These are phyloP conservation scores for Aegilops speltoides DNA, from an alignment of 176 grass and related monocot species.

Conservation along the genomic window DNA sequence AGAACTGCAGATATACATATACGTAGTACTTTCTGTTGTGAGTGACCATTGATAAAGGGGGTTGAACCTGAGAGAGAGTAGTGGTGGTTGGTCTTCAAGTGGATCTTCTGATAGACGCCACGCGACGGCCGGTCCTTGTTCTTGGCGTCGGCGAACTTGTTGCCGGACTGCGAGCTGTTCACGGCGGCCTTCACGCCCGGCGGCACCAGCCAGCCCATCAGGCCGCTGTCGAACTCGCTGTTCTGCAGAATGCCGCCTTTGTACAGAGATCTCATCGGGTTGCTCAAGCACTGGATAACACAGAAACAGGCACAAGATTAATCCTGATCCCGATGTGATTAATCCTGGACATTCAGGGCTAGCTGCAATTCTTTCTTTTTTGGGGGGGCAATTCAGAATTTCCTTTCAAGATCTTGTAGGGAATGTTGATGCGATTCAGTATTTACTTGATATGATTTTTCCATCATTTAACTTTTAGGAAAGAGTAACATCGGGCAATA, in stretches of 20 bases:
- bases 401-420: background rate
- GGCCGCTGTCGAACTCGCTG: constrained; percentile 59
- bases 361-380: no score
- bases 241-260: constrained; percentile 69
- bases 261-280: constrained; percentile 59
- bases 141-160: background rate
- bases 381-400: background rate
- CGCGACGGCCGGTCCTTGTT: constrained; percentile 24
- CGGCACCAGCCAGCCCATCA: constrained; percentile 54
- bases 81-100: constrained; percentile 42
- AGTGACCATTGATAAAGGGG: background rate
- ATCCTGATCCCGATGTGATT: no score
- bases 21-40: background rate
- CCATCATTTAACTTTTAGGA: no score
- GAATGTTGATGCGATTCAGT: no score
- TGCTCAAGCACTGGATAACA: constrained; percentile 55
- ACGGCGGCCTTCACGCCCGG: constrained; percentile 30
- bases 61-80: constrained; percentile 79
- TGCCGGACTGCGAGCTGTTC: constrained; percentile 30
- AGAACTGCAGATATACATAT: no score
- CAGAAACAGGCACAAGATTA: background rate
- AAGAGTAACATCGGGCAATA: no score
- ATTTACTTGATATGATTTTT: no score
- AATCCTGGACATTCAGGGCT: no score
- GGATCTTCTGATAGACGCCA: constrained; percentile 60